phyloP scores from a whole-genome alignment of 331 rosid genomes.

The Pyracantha coccinea region DNA sequence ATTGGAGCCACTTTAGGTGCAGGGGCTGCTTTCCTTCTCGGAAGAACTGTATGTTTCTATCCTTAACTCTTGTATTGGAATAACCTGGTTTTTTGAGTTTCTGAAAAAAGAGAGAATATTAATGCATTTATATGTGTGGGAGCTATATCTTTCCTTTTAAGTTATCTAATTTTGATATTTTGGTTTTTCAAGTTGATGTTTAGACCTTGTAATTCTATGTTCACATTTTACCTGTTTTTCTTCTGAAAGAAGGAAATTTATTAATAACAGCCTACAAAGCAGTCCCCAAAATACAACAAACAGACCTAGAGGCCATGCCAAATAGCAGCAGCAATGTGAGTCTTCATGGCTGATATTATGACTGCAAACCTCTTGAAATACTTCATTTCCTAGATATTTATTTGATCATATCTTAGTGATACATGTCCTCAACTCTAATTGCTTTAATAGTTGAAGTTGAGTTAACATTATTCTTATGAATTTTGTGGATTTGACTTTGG shows the following conservation, averaged over 20 bases:
- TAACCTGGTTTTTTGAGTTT: neutral
- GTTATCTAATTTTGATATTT: neutral
- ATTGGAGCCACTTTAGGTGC: constrained; percentile 89
- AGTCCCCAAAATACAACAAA: neutral
- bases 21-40: constrained; percentile 88
- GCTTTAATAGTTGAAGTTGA: no score
- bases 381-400: no score
- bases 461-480: no score
- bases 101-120: no score
- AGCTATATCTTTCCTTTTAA: neutral
- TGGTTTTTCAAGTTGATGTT: neutral
- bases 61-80: no score
- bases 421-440: no score
- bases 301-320: neutral
- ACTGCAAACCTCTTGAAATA: no score
- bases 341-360: no score
- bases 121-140: no score
- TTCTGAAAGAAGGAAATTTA: neutral
- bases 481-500: no score
- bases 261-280: neutral
- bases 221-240: neutral
- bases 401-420: no score
- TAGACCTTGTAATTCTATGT: neutral
- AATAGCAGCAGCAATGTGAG: neutral
- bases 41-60: constrained; percentile 67